Conservation (phyloP, 106 monocot genomes). For the Agapanthus africanus region DNA sequence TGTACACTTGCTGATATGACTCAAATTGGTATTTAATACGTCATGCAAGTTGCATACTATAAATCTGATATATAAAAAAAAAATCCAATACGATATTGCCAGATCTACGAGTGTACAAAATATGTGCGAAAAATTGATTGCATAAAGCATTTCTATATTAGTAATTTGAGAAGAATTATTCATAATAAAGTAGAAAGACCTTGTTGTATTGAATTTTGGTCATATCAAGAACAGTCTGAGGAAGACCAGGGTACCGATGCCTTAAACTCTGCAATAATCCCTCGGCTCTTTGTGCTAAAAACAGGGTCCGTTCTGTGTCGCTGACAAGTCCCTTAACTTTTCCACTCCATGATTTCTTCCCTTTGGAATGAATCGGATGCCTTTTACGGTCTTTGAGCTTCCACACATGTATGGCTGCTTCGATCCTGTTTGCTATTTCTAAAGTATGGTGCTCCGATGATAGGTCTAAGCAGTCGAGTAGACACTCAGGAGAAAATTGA, state of each 20-base stretch:
- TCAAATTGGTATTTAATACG: no score
- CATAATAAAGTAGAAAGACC: slow-evolving; percentile 42
- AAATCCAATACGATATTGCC: no score
- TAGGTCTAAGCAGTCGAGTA: slow-evolving; percentile 82
- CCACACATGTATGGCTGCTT: slow-evolving; percentile 89
- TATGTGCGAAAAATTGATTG: no score
- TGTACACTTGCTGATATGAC: no score
- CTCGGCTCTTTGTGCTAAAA: slow-evolving; percentile 63
- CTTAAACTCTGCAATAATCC: slow-evolving; percentile 70
- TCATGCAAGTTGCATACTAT: no score
- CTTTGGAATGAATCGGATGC: slow-evolving; percentile 31
- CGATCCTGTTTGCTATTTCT: slow-evolving; percentile 89
- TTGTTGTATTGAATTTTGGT: slow-evolving; percentile 99
- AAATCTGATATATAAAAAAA: no score
- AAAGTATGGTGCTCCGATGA: slow-evolving; percentile 89
- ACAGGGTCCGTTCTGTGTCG: slow-evolving; percentile 42
- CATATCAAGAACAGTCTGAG: slow-evolving; percentile 95
- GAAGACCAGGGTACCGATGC: slow-evolving; percentile 76
- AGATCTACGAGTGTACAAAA: no score
- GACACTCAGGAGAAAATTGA: slow-evolving; percentile 87
- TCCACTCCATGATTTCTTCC: slow-evolving; percentile 70
- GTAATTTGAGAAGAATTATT: no score
- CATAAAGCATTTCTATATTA: no score
- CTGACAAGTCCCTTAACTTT: slow-evolving; percentile 75
- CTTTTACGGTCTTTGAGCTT: slow-evolving; percentile 42